Base-by-base conservation (phyloP, 768 basidiomycete genomes). In the Termitomyces sp. region DNA sequence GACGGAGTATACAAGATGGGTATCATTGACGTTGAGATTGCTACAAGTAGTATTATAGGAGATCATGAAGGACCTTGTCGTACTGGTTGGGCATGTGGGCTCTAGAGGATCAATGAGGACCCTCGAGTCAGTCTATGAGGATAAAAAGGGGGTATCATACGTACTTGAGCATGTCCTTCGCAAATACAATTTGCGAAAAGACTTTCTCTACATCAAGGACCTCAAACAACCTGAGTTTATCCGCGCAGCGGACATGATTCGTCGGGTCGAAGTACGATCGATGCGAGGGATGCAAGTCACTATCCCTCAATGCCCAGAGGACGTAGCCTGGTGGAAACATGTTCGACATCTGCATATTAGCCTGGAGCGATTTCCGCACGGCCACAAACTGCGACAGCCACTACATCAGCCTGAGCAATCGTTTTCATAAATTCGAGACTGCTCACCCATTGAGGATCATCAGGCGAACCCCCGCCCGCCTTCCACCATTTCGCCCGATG, bases 51-150 rank as follows among this genome's bases (percentile, higher is more conserved):
- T n/a, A n/a, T 73, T 64, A 87, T 33, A 87, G 67, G 36, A 90
- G 68, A 64, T 90, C 87, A 57, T 89, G 86, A 44, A 92, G 65
- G 31, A 84, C 84, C 54, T 77, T 76, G 64, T 92, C 91, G 61
- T 93, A 93, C 60, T 86, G 85, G 63, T 93, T 85, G 20, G 91
- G 89, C 71, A 91, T 71, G 66, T 91, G 89, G 10, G 89, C 82
- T 63, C 85, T 87, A 59, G 25, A 40, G 25, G 22, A n/a, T 31
- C 11, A 35, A 4, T 15, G 23, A 32, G 32, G 22, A 53, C 35
- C 54, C 39, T 18, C 27, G 43, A 13, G 29, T 31, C 29, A 46
- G 10, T 29, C 23, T n/a, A 33, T 35, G 13, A 12, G 5, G 11
- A 15, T 15, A 39, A 53, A 16, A 52, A 39, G 39, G 46, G 57